Percentiles rank a stretch among this genome's conserved stretches.
phyloP scores from a whole-genome alignment of 495 filamentous ascomycete genomes.

The Hamigera avellanea region DNA sequence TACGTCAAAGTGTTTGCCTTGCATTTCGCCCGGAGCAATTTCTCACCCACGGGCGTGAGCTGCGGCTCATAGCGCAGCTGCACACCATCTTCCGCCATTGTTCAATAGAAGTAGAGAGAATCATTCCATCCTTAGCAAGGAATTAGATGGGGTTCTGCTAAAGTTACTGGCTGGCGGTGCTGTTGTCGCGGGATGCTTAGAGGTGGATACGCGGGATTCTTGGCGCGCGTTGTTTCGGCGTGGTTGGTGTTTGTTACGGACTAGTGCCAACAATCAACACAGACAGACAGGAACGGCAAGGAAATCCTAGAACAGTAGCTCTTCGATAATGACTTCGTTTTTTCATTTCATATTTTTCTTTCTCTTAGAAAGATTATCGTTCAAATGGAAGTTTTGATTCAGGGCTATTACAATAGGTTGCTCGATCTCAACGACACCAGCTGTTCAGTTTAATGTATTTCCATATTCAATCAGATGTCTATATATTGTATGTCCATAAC shows the following conservation, averaged over 20 bases:
- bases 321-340: background rate
- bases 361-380: too few species aligned
- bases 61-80: constrained; percentile 14
- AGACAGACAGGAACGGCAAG: too few species aligned
- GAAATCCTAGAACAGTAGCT: too few species aligned
- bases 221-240: constrained; percentile 13
- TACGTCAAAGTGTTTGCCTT: constrained; percentile 50
- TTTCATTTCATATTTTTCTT: background rate
- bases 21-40: constrained; percentile 42
- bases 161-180: too few species aligned
- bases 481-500: background rate
- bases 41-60: constrained; percentile 41
- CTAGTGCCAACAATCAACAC: background rate
- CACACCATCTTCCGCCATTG: constrained; percentile 17
- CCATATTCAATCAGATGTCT: background rate
- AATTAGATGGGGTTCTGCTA: too few species aligned
- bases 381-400: too few species aligned
- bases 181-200: too few species aligned
- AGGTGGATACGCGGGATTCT: constrained; percentile 18
- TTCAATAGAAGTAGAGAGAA: background rate
- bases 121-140: background rate
- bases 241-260: constrained; percentile 3
- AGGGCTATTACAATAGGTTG: too few species aligned
- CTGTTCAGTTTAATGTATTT: too few species aligned
- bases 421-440: too few species aligned